These are phyloP conservation scores for Coemansia sp. DNA, from an alignment of 192 early-diverging fungal species.

Conservation along the genomic window DNA sequence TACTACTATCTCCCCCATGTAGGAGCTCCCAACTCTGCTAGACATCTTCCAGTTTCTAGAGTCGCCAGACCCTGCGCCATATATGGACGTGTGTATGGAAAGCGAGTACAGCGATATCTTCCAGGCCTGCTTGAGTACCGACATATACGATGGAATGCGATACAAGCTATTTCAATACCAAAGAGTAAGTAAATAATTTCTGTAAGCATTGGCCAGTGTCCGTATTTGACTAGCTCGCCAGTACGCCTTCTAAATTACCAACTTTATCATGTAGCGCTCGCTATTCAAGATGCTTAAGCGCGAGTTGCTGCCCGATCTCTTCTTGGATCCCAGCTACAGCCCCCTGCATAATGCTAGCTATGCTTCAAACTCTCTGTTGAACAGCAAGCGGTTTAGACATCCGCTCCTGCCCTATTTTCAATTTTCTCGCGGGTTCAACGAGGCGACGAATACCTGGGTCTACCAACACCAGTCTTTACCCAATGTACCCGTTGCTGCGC, in stretches of 20 bases:
- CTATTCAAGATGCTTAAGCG: conserved; percentile 72
- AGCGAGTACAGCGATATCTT: conserved; percentile 46
- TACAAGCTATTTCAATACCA: conserved; percentile 61
- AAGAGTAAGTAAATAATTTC: conserved; percentile 24
- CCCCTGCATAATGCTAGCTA: conserved; percentile 37
- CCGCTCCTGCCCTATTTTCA: conserved; percentile 46
- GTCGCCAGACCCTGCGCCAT: conserved; percentile 39
- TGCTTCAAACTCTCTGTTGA: not conserved
- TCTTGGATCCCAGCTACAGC: conserved; percentile 53
- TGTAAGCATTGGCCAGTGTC: not conserved
- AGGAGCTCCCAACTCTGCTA: conserved; percentile 35
- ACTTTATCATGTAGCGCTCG: conserved; percentile 45
- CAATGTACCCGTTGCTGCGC: conserved; percentile 29
- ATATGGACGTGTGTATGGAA: conserved; percentile 21
- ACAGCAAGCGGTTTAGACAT: conserved; percentile 11
- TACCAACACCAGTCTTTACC: conserved; percentile 22
- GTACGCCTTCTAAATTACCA: not conserved
- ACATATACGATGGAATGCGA: conserved; percentile 40
- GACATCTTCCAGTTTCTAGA: conserved; percentile 46
- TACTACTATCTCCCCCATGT: not conserved
- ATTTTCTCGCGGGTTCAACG: conserved; percentile 32
- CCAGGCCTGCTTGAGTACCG: conserved; percentile 21
- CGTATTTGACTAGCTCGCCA: not conserved
- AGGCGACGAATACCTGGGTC: conserved; percentile 31
- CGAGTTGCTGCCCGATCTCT: conserved; percentile 59